These are phyloP conservation scores for Phaffia rhodozyma DNA, from an alignment of 1,284 basidiomycete species.

Conservation along the genomic window DNA sequence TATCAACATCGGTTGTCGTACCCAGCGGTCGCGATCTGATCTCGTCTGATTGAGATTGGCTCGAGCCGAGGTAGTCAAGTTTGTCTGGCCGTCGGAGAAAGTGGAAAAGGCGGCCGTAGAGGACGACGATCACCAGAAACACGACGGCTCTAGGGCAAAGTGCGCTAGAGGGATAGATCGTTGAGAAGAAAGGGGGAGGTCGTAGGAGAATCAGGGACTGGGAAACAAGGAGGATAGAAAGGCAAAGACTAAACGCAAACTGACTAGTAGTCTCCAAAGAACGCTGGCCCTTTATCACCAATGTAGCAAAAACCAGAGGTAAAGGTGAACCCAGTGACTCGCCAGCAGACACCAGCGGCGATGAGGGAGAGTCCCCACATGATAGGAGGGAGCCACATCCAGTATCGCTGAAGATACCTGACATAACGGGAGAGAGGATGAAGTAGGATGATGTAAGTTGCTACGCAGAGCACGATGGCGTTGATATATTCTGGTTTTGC, in stretches of 20 bases:
- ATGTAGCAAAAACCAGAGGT: slow-evolving; percentile 11
- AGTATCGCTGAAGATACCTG: background rate
- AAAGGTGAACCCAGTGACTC: slow-evolving; percentile 7
- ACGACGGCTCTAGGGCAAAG: slow-evolving; percentile 1
- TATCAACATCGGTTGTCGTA: background rate
- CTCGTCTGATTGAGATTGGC: background rate
- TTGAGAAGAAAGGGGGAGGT: background rate
- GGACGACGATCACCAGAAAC: slow-evolving; percentile 10
- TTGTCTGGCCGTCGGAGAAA: slow-evolving; percentile 14
- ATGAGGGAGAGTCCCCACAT: slow-evolving; percentile 9
- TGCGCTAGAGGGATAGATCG: background rate
- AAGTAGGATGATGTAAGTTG: slow-evolving; percentile 12
- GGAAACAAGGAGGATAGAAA: background rate
- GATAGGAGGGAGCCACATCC: background rate
- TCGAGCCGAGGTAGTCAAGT: background rate
- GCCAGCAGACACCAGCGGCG: slow-evolving; percentile 8
- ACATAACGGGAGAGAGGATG: slow-evolving; percentile 4
- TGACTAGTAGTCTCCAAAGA: slow-evolving; percentile 13
- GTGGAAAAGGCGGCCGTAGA: slow-evolving; percentile 11
- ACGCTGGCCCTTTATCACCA: background rate
- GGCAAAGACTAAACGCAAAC: background rate
- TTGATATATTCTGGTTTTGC: slow-evolving; percentile 9
- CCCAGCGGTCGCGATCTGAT: background rate
- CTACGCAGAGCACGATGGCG: slow-evolving; percentile 3
- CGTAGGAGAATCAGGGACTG: background rate